Conservation (phyloP, 805 yeast genomes). For the Candida sakaeoensis region DNA sequence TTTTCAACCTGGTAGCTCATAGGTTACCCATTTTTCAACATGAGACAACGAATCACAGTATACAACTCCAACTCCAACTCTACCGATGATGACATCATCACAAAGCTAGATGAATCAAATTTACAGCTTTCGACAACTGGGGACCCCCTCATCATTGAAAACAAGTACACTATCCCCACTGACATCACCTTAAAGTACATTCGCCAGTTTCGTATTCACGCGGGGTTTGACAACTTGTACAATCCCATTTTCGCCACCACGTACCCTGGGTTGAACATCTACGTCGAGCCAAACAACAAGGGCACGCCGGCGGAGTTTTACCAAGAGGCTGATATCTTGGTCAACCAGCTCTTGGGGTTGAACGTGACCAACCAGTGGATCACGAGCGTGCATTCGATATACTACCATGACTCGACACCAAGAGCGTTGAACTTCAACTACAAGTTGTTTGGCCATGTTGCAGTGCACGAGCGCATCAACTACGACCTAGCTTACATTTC, state of each 20-base stretch:
- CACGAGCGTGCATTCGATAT: conserved; percentile 25
- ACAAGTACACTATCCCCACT: conserved; percentile 14
- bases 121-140: conserved; percentile 11
- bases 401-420: conserved; percentile 17
- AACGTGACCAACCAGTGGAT: conserved; percentile 22
- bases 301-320: conserved; percentile 14
- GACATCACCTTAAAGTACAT: conserved; percentile 10
- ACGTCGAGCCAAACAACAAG: conserved; percentile 23
- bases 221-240: conserved; percentile 6
- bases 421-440: conserved; percentile 5
- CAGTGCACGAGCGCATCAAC: background rate
- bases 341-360: conserved; percentile 18
- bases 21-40: no score
- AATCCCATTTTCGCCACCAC: conserved; percentile 18
- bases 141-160: conserved; percentile 14
- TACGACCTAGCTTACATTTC: conserved; percentile 7
- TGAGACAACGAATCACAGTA: background rate
- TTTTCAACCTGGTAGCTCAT: no score
- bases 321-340: conserved; percentile 15
- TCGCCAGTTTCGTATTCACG: conserved; percentile 19
- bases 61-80: background rate
- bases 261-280: conserved; percentile 24
- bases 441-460: conserved; percentile 2
- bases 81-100: conserved; percentile 23
- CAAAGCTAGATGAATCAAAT: conserved; percentile 12